Evolutionary conservation across 257 asterid genomes (phyloP).

Genomic region (Solanum etuberosum): DNA sequence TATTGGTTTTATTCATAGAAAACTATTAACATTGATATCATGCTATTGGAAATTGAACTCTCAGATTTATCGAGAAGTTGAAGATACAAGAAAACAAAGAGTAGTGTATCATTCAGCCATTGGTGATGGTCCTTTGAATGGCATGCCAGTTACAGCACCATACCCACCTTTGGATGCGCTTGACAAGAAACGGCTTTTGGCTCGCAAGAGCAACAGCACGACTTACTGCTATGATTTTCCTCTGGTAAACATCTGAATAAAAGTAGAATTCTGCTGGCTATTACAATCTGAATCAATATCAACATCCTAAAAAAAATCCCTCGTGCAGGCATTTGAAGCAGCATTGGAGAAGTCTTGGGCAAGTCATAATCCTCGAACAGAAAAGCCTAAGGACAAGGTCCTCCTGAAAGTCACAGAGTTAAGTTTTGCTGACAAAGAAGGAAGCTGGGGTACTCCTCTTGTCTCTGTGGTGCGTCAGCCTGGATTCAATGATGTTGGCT

Average conservation of each 20-base stretch:
- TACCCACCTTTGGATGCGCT: conserved; percentile 73
- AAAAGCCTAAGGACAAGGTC: conserved; percentile 44
- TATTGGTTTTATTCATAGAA: not conserved
- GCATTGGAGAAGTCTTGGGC: conserved; percentile 75
- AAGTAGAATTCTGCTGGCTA: not conserved
- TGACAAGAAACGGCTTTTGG: conserved; percentile 84
- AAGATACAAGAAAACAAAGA: conserved; percentile 36
- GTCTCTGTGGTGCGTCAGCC: conserved; percentile 54
- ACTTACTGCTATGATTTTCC: conserved; percentile 98
- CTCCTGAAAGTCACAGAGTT: conserved; percentile 57
- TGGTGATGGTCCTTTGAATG: conserved; percentile 62
- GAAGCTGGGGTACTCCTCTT: conserved; percentile 90
- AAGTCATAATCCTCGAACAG: conserved; percentile 17
- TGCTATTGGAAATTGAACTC: conserved; percentile 10
- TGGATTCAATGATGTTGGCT: conserved; percentile 78
- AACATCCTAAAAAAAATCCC: conserved; percentile 4
- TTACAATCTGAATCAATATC: not conserved
- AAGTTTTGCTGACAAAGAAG: conserved; percentile 47
- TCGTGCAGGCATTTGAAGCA: conserved; percentile 75
- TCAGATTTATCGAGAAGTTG: conserved; percentile 88
- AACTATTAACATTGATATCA: not conserved
- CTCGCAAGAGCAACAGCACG: conserved; percentile 72
- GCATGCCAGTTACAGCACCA: conserved; percentile 57
- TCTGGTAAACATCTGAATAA: conserved; percentile 42
- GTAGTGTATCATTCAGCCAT: conserved; percentile 60